Base-by-base conservation (phyloP, 495 filamentous ascomycete species). In the Neurospora sp. region DNA sequence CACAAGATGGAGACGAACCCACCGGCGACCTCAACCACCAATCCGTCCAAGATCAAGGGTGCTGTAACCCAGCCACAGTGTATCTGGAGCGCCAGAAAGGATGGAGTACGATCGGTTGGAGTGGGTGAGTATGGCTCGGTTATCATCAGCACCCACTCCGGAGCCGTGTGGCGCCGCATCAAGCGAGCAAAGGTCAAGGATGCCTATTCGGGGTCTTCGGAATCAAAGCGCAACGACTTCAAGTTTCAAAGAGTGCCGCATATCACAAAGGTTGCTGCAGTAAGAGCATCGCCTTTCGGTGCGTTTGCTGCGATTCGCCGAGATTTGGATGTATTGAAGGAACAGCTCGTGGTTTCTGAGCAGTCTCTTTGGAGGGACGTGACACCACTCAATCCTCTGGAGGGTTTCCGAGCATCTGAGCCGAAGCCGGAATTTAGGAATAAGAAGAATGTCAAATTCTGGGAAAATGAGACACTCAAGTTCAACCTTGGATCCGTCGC, bases 121-220 rank as follows among this genome's bases (percentile, higher is more conserved):
- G 90, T 99, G 6, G 93, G 94, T 16, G 93, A 96, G 79, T 92
- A 98, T 84, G 96, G 94, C 8, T 97, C 94, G 3, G 93, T 99
- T 74, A 97, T 99, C 73, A 89, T 99, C 73, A 94, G 93, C 76
- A 98, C 96, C 2, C 86, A 93, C 72, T 94, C 93, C 42, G 96
- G 96, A 7, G 94, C 92, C 62, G 94, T 97, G 1, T 99, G 94
- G 94, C 89, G 88, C 72, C 90, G 95, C 69, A 87, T 93, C 72
- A 94, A 92, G 77, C 88, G 96, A 75, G 85, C 87, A 10, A 95
- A 94, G 74, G 88, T 89, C 74, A 97, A 97, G 77, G 90, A 93
- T 77, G 86, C 90, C 1, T 88, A 84, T 70, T 83, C 85, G 5
- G 82, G 87, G 2, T 75, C 74, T 12, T 80, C 78, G 7, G 90